These are phyloP conservation scores for Tulasnella sp. DNA, from an alignment of 768 basidiomycete genomes.

Conservation along the genomic window DNA sequence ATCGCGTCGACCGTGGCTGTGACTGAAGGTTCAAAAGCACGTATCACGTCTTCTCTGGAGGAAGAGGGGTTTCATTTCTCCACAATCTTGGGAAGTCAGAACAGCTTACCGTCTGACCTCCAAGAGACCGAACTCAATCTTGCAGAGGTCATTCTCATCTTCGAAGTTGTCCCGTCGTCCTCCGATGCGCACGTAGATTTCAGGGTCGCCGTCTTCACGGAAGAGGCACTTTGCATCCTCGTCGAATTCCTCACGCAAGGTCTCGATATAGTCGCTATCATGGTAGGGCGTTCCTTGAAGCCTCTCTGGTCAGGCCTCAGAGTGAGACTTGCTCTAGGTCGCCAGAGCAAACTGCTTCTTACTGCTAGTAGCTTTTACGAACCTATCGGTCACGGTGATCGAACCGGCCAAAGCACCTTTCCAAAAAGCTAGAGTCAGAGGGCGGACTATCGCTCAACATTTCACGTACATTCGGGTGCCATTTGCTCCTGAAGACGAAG, in stretches of 20 bases:
- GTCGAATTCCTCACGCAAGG: neutral
- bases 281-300: neutral
- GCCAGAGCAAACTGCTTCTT: neutral
- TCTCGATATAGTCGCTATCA: neutral
- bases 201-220: neutral
- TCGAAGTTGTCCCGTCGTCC: neutral
- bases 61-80: no score
- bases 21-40: conserved; percentile 33
- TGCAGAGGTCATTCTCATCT: neutral
- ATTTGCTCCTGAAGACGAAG: conserved; percentile 75
- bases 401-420: conserved; percentile 49
- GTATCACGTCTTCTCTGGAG: no score
- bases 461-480: conserved; percentile 51
- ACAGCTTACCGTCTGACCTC: conserved; percentile 32
- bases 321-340: neutral
- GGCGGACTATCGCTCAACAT: conserved; percentile 38
- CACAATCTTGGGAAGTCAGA: conserved; percentile 29
- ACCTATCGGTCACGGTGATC: conserved; percentile 47
- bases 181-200: neutral
- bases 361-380: neutral
- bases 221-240: neutral
- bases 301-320: neutral
- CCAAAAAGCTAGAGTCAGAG: conserved; percentile 37
- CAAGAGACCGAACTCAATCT: neutral
- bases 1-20: conserved; percentile 40